phyloP scores from a whole-genome alignment of 345 rosid genomes.

The Gossypium thurberi region DNA sequence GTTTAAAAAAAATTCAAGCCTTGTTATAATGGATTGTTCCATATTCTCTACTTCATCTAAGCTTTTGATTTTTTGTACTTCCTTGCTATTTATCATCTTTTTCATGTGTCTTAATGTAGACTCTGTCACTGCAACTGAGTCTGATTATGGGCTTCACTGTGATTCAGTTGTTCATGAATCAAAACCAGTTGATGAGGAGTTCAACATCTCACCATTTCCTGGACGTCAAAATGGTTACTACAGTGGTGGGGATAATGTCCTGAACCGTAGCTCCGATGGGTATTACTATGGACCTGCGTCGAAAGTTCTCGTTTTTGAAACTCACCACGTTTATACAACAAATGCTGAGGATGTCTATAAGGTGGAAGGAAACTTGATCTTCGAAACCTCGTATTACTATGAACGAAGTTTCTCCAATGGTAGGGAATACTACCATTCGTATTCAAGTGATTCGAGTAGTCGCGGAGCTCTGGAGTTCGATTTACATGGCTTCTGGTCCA shows the following conservation, averaged over 20 bases:
- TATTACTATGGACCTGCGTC: not conserved
- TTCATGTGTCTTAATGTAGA: not conserved
- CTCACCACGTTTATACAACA: conserved; percentile 4
- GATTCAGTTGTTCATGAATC: not conserved
- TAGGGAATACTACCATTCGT: not conserved
- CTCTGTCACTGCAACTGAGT: not conserved
- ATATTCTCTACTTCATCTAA: not conserved
- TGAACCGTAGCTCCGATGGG: not conserved
- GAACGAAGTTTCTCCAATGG: not conserved
- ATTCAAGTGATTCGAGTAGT: not conserved
- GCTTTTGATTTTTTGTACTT: not conserved
- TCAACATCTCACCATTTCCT: not conserved
- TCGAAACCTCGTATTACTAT: not conserved
- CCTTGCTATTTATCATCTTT: not conserved
- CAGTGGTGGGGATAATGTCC: not conserved
- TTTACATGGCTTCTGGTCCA: conserved; percentile 46
- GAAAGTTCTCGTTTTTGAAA: not conserved
- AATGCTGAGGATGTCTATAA: conserved; percentile 14
- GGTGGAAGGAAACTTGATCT: conserved; percentile 19
- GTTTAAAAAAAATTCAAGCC: not conserved
- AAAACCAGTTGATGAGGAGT: not conserved
- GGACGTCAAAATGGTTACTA: conserved; percentile 6
- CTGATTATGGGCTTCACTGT: not conserved
- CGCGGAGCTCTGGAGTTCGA: conserved; percentile 15
- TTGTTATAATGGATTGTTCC: not conserved